Conservation (phyloP, 306 rosid genomes). For the Vigna hirtella region DNA sequence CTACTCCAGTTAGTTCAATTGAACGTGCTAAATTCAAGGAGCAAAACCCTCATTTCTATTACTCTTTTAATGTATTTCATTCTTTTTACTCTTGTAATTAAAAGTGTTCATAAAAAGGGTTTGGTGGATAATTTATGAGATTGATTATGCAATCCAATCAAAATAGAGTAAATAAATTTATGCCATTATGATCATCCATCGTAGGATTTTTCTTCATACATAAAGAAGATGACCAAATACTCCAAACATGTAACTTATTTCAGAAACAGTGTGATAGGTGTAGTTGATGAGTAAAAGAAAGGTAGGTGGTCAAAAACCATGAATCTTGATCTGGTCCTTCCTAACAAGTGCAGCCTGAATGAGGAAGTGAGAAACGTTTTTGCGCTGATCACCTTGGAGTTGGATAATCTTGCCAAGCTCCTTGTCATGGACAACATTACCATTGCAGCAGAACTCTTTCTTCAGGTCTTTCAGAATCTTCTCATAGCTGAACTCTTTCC, state of each 20-base stretch:
- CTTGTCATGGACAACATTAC: conserved; percentile 88
- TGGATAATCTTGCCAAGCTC: conserved; percentile 88
- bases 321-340: conserved; percentile 84
- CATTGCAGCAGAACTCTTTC: conserved; percentile 85
- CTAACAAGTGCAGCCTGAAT: conserved; percentile 64
- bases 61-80: too few relatives aligned
- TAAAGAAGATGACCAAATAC: not conserved
- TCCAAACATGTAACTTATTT: not conserved
- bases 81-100: too few relatives aligned
- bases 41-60: too few relatives aligned
- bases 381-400: conserved; percentile 96
- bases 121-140: too few relatives aligned
- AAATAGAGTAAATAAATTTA: too few relatives aligned
- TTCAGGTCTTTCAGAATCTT: conserved; percentile 80
- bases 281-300: not conserved
- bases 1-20: too few relatives aligned
- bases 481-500: conserved; percentile 69
- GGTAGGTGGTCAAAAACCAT: conserved; percentile 65
- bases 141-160: too few relatives aligned
- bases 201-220: not conserved
- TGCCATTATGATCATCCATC: not conserved
- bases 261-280: not conserved
- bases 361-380: conserved; percentile 77
- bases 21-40: too few relatives aligned
- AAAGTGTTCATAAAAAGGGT: too few relatives aligned